phyloP scores from a whole-genome alignment of 345 rosid genomes.

The Citrus mangshanensis region DNA sequence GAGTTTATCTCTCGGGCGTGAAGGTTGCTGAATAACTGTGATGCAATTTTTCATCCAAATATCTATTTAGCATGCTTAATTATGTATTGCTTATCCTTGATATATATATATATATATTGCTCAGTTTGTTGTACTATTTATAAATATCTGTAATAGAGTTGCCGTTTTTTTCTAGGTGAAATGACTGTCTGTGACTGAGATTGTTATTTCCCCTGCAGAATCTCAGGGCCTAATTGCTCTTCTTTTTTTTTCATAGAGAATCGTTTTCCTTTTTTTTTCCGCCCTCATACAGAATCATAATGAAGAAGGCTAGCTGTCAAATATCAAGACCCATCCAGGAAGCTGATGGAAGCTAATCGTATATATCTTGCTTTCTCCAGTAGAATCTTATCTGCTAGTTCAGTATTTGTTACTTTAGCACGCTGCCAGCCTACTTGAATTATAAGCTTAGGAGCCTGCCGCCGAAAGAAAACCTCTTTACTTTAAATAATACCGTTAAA shows the following conservation, averaged over 20 bases:
- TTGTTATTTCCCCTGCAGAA: neutral
- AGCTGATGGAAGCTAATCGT: neutral
- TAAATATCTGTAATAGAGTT: conserved; percentile 13
- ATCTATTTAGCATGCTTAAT: conserved; percentile 13
- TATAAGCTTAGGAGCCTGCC: no score
- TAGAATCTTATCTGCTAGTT: neutral
- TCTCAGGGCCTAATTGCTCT: neutral
- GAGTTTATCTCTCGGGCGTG: conserved; percentile 69
- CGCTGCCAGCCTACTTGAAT: neutral
- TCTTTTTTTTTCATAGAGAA: neutral
- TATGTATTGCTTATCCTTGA: conserved; percentile 4
- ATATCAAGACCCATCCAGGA: neutral
- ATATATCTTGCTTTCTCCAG: neutral
- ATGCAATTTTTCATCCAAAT: neutral
- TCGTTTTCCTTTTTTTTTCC: no score
- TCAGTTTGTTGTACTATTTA: conserved; percentile 8
- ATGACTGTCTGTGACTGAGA: neutral
- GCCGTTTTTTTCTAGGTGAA: conserved; percentile 11
- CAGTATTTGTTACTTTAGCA: neutral
- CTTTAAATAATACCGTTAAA: neutral
- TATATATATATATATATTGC: neutral
- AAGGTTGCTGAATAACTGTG: conserved; percentile 52
- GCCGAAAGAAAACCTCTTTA: neutral
- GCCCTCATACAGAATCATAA: neutral
- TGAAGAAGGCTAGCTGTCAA: neutral